phyloP scores from a whole-genome alignment of 2,329 filamentous ascomycete genomes.

The Trichoderma sp. region DNA sequence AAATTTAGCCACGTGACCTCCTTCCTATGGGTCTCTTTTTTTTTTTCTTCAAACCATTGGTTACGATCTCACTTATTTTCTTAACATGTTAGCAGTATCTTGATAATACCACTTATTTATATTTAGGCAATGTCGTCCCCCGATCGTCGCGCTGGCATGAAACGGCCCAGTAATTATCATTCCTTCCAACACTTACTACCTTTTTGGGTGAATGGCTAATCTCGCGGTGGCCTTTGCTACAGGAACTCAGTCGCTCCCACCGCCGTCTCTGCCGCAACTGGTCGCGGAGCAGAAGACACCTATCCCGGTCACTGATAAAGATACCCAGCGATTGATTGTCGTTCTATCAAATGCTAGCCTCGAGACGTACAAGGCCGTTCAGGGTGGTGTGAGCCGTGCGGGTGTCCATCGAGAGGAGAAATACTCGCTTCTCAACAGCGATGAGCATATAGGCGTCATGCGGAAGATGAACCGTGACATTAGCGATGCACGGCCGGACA shows the following conservation, averaged over 20 bases:
- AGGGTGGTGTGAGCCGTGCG: constrained; percentile 66
- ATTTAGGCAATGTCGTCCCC: constrained; percentile 42
- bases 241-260: constrained; percentile 94
- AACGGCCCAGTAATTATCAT: constrained; percentile 45
- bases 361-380: constrained; percentile 93
- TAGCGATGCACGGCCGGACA: constrained; percentile 94
- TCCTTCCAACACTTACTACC: not conserved
- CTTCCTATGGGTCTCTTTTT: not conserved
- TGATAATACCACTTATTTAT: not conserved
- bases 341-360: constrained; percentile 96
- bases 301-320: constrained; percentile 83
- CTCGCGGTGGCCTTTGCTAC: constrained; percentile 12
- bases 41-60: too few relatives aligned
- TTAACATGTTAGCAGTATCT: not conserved
- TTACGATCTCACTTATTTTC: not conserved
- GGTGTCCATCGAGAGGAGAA: constrained; percentile 80
- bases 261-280: constrained; percentile 84
- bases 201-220: constrained; percentile 27
- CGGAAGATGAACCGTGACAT: constrained; percentile 99
- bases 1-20: not conserved
- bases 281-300: constrained; percentile 90
- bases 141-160: constrained; percentile 45
- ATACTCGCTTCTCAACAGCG: constrained; percentile 96
- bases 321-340: constrained; percentile 88
- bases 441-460: constrained; percentile 99